These are phyloP conservation scores for Xylariomycetidae sp. DNA, from an alignment of 2,329 filamentous ascomycete genomes.

Conservation along the genomic window DNA sequence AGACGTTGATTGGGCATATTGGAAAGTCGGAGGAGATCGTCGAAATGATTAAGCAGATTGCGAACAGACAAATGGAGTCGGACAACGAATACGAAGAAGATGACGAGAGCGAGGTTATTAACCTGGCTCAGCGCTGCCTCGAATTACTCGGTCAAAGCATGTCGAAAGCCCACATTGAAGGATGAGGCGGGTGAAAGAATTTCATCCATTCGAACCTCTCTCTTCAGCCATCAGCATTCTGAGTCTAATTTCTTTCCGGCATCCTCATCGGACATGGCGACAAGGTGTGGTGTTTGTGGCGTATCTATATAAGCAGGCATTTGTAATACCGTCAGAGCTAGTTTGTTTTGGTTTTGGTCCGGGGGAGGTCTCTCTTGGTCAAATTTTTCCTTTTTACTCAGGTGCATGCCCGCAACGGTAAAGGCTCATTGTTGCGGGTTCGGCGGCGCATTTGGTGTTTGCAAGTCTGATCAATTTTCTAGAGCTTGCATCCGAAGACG, in stretches of 20 bases:
- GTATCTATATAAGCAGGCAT: slow-evolving; percentile 32
- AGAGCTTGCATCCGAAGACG: slow-evolving; percentile 8
- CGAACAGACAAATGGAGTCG: slow-evolving; percentile 81
- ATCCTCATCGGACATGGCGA: slow-evolving; percentile 29
- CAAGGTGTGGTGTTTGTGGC: slow-evolving; percentile 40
- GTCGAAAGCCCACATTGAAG: slow-evolving; percentile 78
- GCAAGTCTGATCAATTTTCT: slow-evolving; percentile 10
- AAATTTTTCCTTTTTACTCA: slow-evolving; percentile 13
- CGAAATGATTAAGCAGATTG: slow-evolving; percentile 85
- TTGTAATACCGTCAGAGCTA: slow-evolving; percentile 17
- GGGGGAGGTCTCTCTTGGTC: too few relatives aligned
- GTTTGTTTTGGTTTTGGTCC: slow-evolving; percentile 19
- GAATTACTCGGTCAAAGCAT: slow-evolving; percentile 75
- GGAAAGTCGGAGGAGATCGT: slow-evolving; percentile 88
- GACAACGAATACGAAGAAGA: slow-evolving; percentile 85
- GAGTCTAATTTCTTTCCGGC: slow-evolving; percentile 18
- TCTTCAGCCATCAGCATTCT: slow-evolving; percentile 24
- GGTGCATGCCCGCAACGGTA: slow-evolving; percentile 24
- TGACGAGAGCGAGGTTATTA: slow-evolving; percentile 89
- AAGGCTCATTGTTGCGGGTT: slow-evolving; percentile 8
- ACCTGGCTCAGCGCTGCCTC: slow-evolving; percentile 81
- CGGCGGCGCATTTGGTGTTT: slow-evolving; percentile 19
- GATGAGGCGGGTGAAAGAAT: slow-evolving; percentile 38
- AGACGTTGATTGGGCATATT: slow-evolving; percentile 81
- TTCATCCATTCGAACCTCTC: slow-evolving; percentile 11